Evolutionary conservation across 371 early-diverging fungal genomes (phyloP), one percentile per base, ranked within the genome.

Genomic region (Lichtheimia ornata): DNA sequence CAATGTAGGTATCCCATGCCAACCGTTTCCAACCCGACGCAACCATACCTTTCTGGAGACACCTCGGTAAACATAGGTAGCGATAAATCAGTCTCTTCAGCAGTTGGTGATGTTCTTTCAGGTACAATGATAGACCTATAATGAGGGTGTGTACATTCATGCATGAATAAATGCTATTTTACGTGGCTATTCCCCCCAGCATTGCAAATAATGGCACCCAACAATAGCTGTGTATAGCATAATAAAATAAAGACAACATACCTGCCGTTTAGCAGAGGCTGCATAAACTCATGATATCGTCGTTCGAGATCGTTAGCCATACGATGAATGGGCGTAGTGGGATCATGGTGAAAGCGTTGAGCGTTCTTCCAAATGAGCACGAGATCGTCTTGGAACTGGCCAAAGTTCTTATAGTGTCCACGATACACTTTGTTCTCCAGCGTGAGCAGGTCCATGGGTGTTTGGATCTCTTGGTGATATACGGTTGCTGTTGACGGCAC

Each of bases 361-460:
- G 79, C 79, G 54, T 79, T 79, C 1, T 60, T 62, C 79, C 79
- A 79, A 58, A 79, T 76, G 53, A 73, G 62, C 41, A 57, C 50
- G 28, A 79, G 72, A 67, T 79, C 79, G 35, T 53, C 41, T 35
- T 62, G 63, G 50, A 79, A 79, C 41, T 67, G 66, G 28, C 61
- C 30, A 50, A 62, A 71, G 1, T 60, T 49, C 49, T 54, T 53
- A 30, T 79, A 79, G 30, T 65, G 62, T 22, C 63, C 67, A 27
- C 47, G 50, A 27, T 63, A 73, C 0, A 79, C 51, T 28, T 68
- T 71, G n/a, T 53, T 42, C 25, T 79, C 76, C 52, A 79, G 17
- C 0, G 79, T 79, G 14, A 54, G 56, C 24, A 79, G 63, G 61
- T 79, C 79, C 79, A 79, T 79, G 12, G 79, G 74, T 2, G 62